phyloP scores from a whole-genome alignment of 169 alveolate species.

The Plasmodium vivax region DNA sequence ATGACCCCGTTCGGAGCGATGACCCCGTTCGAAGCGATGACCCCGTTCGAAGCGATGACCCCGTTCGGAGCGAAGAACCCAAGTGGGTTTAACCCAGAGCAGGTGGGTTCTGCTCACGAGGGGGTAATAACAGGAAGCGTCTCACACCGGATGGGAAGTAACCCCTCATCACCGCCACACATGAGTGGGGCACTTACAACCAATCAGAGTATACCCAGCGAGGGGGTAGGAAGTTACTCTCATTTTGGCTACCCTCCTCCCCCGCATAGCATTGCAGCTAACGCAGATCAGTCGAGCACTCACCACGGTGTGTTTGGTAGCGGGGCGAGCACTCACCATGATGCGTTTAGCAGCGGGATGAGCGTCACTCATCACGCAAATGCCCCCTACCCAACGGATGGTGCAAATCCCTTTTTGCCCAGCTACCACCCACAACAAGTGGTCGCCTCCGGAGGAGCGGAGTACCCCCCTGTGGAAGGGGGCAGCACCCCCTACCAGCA shows the following conservation, averaged over 20 bases:
- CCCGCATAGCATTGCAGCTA: background rate
- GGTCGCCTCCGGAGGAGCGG: background rate
- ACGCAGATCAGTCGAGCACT: background rate
- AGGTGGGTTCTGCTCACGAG: background rate
- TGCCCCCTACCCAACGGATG: background rate
- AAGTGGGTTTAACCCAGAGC: background rate
- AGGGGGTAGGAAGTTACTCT: background rate
- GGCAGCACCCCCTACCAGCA: background rate
- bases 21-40: too few relatives aligned
- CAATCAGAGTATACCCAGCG: background rate
- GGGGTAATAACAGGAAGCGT: background rate
- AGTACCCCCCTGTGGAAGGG: background rate
- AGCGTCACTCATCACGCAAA: background rate
- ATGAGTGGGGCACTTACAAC: background rate
- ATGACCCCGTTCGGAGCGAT: too few relatives aligned
- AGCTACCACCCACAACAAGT: background rate
- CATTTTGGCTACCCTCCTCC: background rate
- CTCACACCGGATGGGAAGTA: background rate
- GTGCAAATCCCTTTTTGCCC: background rate
- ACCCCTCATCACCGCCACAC: background rate
- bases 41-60: too few relatives aligned
- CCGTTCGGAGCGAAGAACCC: background rate
- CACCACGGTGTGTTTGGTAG: too few relatives aligned
- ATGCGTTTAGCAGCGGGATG: background rate
- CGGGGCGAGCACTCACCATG: too few relatives aligned